Conservation (phyloP, 2,329 filamentous ascomycete genomes). For the Mycocentrospora acerina region DNA sequence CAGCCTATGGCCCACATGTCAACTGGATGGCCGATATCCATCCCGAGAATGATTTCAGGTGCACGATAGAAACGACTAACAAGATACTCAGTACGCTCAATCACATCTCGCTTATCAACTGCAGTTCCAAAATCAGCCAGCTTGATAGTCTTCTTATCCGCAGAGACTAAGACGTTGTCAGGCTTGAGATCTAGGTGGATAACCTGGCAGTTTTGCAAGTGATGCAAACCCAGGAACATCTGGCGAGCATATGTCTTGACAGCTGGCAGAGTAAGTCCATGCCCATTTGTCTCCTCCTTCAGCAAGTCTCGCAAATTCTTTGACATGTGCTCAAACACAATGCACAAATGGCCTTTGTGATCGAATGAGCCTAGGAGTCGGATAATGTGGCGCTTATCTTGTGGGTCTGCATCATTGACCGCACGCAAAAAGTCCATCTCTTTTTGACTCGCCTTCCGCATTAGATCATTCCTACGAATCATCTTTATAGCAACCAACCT, state of each 20-base stretch:
- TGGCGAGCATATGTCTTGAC: slow-evolving; percentile 90
- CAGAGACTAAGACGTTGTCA: slow-evolving; percentile 82
- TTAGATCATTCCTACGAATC: slow-evolving; percentile 92
- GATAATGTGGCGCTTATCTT: slow-evolving; percentile 89
- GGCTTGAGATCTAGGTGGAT: slow-evolving; percentile 96
- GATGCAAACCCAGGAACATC: slow-evolving; percentile 84
- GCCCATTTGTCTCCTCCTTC: slow-evolving; percentile 79
- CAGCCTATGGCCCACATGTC: slow-evolving; percentile 99
- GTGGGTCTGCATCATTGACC: slow-evolving; percentile 79
- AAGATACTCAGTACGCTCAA: slow-evolving; percentile 89
- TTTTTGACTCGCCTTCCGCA: slow-evolving; percentile 89
- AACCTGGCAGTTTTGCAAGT: slow-evolving; percentile 89
- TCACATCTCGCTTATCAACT: slow-evolving; percentile 78
- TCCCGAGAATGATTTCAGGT: slow-evolving; percentile 95
- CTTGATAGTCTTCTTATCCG: slow-evolving; percentile 70
- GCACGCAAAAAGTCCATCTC: slow-evolving; percentile 93
- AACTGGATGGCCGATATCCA: slow-evolving; percentile 89
- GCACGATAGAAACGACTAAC: slow-evolving; percentile 97
- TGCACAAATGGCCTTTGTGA: slow-evolving; percentile 91
- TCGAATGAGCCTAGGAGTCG: slow-evolving; percentile 86
- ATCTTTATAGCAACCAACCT: slow-evolving; percentile 94
- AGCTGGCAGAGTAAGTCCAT: slow-evolving; percentile 85
- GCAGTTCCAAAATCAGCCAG: slow-evolving; percentile 97
- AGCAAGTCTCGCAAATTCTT: slow-evolving; percentile 86
- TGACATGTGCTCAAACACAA: slow-evolving; percentile 91